Evolutionary conservation across 2,329 filamentous ascomycete species (phyloP).

Genomic region (Colletotrichum gigasporum): DNA sequence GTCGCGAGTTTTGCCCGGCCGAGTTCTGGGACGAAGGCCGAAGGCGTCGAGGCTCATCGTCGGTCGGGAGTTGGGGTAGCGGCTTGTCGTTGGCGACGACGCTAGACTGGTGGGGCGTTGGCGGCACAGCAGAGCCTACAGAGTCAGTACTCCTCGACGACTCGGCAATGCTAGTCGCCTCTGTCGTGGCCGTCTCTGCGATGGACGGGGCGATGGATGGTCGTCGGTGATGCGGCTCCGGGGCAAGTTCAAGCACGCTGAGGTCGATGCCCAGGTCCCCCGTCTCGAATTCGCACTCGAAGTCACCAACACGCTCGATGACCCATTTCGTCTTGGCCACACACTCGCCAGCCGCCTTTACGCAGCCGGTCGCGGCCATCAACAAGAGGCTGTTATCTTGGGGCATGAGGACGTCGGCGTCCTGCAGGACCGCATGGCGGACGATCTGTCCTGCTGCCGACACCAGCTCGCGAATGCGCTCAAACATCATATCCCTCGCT

Average conservation of each 20-base stretch:
- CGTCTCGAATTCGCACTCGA: conserved; percentile 81
- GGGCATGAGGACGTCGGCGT: conserved; percentile 82
- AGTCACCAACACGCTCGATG: conserved; percentile 90
- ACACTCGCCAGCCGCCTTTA: conserved; percentile 90
- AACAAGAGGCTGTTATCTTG: conserved; percentile 81
- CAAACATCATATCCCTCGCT: conserved; percentile 80
- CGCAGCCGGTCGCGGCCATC: conserved; percentile 84
- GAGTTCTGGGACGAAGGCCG: conserved; percentile 27
- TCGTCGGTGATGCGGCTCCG: conserved; percentile 42
- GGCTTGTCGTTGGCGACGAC: conserved; percentile 68
- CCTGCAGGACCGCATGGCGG: conserved; percentile 71
- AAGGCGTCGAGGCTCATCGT: conserved; percentile 36
- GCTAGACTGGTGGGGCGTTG: conserved; percentile 47
- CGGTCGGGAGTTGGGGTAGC: conserved; percentile 69
- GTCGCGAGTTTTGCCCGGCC: conserved; percentile 51
- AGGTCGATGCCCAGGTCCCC: conserved; percentile 65
- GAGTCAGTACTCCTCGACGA: conserved; percentile 47
- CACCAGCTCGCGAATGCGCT: conserved; percentile 82
- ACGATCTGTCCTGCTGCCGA: conserved; percentile 84
- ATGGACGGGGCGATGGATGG: conserved; percentile 41
- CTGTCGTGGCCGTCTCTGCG: conserved; percentile 43
- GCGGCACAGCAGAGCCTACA: conserved; percentile 26
- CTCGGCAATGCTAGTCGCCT: conserved; percentile 49
- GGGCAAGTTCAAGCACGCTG: conserved; percentile 56
- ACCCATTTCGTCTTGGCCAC: conserved; percentile 86